A percentile compares a stretch with the other conserved stretches of the same genome.
These are phyloP conservation scores for Malus hybrid DNA, from an alignment of 331 rosid genomes.

Conservation along the genomic window DNA sequence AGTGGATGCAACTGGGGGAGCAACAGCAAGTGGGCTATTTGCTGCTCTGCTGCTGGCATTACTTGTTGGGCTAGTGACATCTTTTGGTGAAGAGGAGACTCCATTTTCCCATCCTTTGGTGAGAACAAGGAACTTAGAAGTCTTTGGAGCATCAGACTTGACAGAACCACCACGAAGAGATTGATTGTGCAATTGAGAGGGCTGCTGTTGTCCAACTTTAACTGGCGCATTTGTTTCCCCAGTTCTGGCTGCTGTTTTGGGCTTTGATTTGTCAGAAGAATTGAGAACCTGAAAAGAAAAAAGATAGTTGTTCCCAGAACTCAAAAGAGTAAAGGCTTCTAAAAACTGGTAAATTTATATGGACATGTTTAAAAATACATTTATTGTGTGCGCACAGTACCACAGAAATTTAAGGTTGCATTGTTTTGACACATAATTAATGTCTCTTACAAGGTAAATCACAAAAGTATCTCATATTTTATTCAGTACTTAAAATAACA, in stretches of 20 bases:
- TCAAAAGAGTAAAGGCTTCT: neutral
- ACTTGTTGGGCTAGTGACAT: conserved; percentile 58
- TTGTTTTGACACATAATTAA: neutral
- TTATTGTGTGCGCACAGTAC: neutral
- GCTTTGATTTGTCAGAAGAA: conserved; percentile 82
- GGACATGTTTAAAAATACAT: neutral
- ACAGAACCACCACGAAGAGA: conserved; percentile 58
- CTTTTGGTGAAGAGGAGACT: conserved; percentile 47
- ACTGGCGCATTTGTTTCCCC: conserved; percentile 49
- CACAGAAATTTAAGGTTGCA: neutral
- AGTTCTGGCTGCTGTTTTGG: conserved; percentile 50
- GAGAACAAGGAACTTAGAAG: conserved; percentile 84
- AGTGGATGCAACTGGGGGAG: conserved; percentile 52
- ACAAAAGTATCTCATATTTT: neutral
- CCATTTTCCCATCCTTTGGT: conserved; percentile 80
- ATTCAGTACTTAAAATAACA: neutral
- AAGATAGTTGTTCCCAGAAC: neutral
- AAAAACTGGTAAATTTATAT: neutral
- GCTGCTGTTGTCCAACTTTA: conserved; percentile 61
- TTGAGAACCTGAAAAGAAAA: conserved; percentile 43
- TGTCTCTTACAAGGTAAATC: neutral
- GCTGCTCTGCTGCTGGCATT: conserved; percentile 43
- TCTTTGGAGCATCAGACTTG: conserved; percentile 65
- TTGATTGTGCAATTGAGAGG: conserved; percentile 44
- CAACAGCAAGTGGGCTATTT: conserved; percentile 51